Base-by-base conservation (phyloP, 352 stramenopile species). In the Phytophthora colocasiae region DNA sequence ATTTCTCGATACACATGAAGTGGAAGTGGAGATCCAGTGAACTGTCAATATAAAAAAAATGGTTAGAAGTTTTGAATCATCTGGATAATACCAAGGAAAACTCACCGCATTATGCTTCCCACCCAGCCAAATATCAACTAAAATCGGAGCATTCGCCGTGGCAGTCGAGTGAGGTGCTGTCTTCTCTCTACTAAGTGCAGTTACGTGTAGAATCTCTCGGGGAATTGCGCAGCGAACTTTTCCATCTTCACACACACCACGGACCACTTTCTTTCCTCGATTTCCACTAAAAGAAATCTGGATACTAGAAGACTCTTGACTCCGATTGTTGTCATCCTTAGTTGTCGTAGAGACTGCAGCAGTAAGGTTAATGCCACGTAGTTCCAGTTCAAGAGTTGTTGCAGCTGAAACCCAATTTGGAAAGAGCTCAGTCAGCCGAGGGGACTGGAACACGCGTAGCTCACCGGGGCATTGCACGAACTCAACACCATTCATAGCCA, bases 401-500 rank as follows among this genome's bases (percentile, higher is more conserved):
- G 45, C 53, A 0, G 69, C 27, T 1, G 81, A 87, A 19, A 92
- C 71, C 82, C 84, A 93, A 17, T 49, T 75, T 2, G 84, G 84
- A 9, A 78, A 73, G 14, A 93, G 59, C 26, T 85, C 69, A 0
- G 73, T 83, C 4, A 91, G 65, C 1, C 79, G 59, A 10, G 84
- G 84, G 4, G 74, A 81, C 59, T 93, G 84, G 54, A 88, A 91
- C 2, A 93, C 66, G 0, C 70, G 71, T 2, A 90, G 58, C 19
- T 89, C 77, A 4, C 69, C 80, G 2, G 73, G 71, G 41, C 73
- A 87, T 1, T 69, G 19, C 0, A 91, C 60, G 49, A 89, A 92
- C 39, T 91, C 85, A 32, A 88, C 59, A 2, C 85, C 85, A 56
- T 91, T 93, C 61, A 93, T 78, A 6, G 82, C 75, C 34, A 92